These are phyloP conservation scores for Talaromyces rugulosus DNA, from an alignment of 2,329 filamentous ascomycete species.

Conservation along the genomic window DNA sequence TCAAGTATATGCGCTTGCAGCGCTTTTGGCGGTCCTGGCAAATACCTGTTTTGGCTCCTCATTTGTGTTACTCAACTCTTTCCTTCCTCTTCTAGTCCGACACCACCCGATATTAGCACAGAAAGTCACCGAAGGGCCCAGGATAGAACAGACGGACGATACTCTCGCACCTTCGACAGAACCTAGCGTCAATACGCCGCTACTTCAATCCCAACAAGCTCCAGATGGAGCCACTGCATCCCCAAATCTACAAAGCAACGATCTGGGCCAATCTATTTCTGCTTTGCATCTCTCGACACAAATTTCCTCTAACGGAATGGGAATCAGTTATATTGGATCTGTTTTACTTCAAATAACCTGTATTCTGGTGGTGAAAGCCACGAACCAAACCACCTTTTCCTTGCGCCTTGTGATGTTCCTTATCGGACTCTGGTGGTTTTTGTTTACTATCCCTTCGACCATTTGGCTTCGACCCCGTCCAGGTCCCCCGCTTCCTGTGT, in stretches of 20 bases:
- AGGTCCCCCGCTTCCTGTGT: conserved; percentile 67
- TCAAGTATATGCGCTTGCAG: conserved; percentile 73
- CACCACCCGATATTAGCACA: conserved; percentile 63
- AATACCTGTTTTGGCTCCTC: conserved; percentile 94
- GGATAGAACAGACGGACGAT: conserved; percentile 3
- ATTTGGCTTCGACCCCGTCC: conserved; percentile 84
- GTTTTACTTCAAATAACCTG: conserved; percentile 77
- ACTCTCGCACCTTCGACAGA: conserved; percentile 14
- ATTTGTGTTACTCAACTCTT: conserved; percentile 93
- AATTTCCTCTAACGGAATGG: conserved; percentile 88
- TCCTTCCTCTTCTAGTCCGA: conserved; percentile 83
- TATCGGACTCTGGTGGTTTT: conserved; percentile 87
- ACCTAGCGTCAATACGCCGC: conserved; percentile 23
- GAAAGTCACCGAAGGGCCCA: background rate
- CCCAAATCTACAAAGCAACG: conserved; percentile 2
- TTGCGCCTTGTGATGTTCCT: conserved; percentile 82
- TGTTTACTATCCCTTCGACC: conserved; percentile 84
- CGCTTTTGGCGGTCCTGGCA: conserved; percentile 78
- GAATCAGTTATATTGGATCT: conserved; percentile 86
- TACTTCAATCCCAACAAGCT: conserved; percentile 18
- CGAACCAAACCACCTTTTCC: conserved; percentile 76
- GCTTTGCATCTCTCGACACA: conserved; percentile 80
- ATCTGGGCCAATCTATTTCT: conserved; percentile 38
- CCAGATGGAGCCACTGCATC: conserved; percentile 6
- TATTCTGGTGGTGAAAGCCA: conserved; percentile 69